phyloP scores from a whole-genome alignment of 306 rosid species.

The Corylus avellana region DNA sequence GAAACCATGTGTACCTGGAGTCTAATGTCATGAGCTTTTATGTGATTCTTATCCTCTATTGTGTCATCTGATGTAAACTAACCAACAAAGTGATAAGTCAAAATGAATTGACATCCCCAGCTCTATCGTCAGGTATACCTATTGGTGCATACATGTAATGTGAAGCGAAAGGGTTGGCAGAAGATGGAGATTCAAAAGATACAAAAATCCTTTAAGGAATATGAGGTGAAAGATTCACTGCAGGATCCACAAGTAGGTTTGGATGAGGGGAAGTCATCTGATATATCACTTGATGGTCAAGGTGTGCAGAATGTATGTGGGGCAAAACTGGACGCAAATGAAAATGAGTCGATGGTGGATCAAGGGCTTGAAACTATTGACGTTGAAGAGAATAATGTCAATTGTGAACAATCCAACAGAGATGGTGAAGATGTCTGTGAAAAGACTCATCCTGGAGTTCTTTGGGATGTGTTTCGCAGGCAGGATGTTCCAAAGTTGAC shows the following conservation, averaged over 20 bases:
- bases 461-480: conserved; percentile 88
- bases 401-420: conserved; percentile 37
- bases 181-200: conserved; percentile 43
- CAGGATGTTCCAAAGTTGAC: conserved; percentile 71
- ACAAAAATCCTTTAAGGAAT: conserved; percentile 39
- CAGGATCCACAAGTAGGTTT: conserved; percentile 45
- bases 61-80: neutral
- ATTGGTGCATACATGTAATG: conserved; percentile 76
- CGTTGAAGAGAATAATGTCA: conserved; percentile 35
- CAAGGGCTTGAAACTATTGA: conserved; percentile 40
- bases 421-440: conserved; percentile 48
- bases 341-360: conserved; percentile 42
- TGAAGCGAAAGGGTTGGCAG: conserved; percentile 58
- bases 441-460: conserved; percentile 57
- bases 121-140: conserved; percentile 71
- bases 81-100: conserved; percentile 26
- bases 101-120: conserved; percentile 28
- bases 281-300: conserved; percentile 39
- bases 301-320: conserved; percentile 38
- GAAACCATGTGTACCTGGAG: neutral
- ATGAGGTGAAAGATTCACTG: conserved; percentile 44
- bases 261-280: conserved; percentile 47
- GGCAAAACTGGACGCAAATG: conserved; percentile 44
- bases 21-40: neutral
- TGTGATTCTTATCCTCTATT: neutral